phyloP scores from a whole-genome alignment of 192 early-diverging fungal genomes.

The Dissophora globulifera region DNA sequence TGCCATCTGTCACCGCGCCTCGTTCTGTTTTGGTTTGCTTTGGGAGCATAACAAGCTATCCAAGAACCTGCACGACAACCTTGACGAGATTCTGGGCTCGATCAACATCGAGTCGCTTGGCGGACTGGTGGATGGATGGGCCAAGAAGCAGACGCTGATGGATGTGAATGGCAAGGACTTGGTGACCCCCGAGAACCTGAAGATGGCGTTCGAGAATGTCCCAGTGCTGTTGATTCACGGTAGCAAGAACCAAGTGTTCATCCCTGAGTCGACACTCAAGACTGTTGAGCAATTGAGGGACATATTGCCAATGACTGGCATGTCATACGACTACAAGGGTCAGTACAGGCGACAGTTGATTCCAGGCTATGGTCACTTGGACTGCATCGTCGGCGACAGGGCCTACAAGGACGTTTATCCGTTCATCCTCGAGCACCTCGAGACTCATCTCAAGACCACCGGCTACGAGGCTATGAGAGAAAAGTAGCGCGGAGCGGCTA shows the following conservation, averaged over 20 bases:
- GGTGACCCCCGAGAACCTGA: conserved; percentile 39
- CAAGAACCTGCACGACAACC: conserved; percentile 53
- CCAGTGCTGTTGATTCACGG: conserved; percentile 54
- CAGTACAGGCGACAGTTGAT: conserved; percentile 34
- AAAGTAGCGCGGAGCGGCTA: no score
- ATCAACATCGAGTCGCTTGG: conserved; percentile 49
- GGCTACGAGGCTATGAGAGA: conserved; percentile 21
- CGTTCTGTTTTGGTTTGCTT: conserved; percentile 45
- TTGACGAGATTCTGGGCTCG: conserved; percentile 39
- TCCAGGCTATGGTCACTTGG: conserved; percentile 46
- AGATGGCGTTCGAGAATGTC: conserved; percentile 34
- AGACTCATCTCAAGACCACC: conserved; percentile 16
- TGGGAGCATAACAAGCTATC: conserved; percentile 54
- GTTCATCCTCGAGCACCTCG: conserved; percentile 25
- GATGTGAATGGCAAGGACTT: conserved; percentile 29
- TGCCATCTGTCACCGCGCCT: conserved; percentile 52
- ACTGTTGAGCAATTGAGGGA: conserved; percentile 31
- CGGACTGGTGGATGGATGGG: conserved; percentile 25
- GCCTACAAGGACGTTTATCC: conserved; percentile 49
- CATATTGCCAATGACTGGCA: conserved; percentile 25
- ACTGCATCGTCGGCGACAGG: conserved; percentile 39
- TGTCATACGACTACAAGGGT: conserved; percentile 43
- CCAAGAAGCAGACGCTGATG: conserved; percentile 27
- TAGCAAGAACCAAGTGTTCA: conserved; percentile 53
- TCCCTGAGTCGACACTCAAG: conserved; percentile 32